phyloP scores from a whole-genome alignment of 2,329 filamentous ascomycete species.

The Sarocladium kiliense region DNA sequence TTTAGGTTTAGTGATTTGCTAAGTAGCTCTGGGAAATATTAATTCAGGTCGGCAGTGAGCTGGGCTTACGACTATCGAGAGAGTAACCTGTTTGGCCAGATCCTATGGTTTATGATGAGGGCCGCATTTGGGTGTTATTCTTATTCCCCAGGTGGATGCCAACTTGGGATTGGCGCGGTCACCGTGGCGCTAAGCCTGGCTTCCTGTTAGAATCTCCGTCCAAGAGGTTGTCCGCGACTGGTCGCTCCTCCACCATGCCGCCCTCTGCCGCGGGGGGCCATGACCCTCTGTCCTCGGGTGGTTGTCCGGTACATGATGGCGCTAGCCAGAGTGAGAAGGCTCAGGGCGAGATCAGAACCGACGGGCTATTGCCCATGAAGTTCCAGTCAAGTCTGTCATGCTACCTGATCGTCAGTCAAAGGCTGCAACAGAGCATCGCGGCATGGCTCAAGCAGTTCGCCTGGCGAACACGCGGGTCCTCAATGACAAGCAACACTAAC shows the following conservation, averaged over 20 bases:
- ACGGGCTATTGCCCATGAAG: not conserved
- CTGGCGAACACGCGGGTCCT: not conserved
- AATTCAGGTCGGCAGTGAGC: too few species aligned
- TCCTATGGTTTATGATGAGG: not conserved
- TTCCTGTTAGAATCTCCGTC: not conserved
- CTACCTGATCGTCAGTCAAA: not conserved
- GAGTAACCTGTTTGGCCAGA: too few species aligned
- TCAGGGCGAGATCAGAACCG: not conserved
- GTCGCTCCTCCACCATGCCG: not conserved
- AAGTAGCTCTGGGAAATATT: too few species aligned
- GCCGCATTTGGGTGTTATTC: not conserved
- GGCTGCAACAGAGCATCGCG: not conserved
- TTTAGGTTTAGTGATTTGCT: too few species aligned
- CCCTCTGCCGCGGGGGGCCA: not conserved
- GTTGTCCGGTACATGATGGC: not conserved
- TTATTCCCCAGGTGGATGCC: not conserved
- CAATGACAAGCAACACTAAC: not conserved
- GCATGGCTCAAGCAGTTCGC: not conserved
- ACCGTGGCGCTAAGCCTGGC: not conserved
- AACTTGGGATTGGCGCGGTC: not conserved
- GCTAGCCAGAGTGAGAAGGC: not conserved
- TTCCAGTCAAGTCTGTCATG: too few species aligned
- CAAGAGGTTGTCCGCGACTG: not conserved
- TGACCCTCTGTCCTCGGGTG: not conserved
- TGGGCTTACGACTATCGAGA: too few species aligned